A percentile compares a stretch with the other conserved stretches of the same genome.
Evolutionary conservation across 1,284 basidiomycete species (phyloP).

Genomic region (Xanthoconium separans): DNA sequence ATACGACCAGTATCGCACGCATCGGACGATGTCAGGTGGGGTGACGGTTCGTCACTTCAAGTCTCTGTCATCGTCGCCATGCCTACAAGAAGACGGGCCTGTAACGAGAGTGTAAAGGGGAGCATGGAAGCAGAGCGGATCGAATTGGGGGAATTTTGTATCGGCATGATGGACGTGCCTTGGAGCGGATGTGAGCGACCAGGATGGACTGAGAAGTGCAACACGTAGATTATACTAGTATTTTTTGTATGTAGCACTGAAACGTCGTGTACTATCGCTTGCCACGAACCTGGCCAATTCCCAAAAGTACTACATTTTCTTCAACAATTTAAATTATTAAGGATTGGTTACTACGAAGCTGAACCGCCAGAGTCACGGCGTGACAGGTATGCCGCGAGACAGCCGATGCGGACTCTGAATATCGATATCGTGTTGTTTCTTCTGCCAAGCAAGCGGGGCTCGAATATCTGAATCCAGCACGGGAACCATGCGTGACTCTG

Average conservation of each 20-base stretch:
- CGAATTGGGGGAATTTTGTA: constrained; percentile 27
- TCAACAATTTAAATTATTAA: too few species aligned
- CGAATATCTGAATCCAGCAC: too few species aligned
- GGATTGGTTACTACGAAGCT: too few species aligned
- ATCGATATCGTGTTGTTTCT: too few species aligned
- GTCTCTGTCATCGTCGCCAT: constrained; percentile 44
- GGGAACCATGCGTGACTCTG: too few species aligned
- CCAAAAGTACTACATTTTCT: too few species aligned
- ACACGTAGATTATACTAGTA: background rate
- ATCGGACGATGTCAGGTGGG: constrained; percentile 7
- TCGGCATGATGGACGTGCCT: constrained; percentile 25
- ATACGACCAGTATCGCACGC: background rate
- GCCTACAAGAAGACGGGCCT: constrained; percentile 32
- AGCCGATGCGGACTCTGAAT: too few species aligned
- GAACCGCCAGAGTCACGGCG: too few species aligned
- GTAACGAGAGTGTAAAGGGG: constrained; percentile 1
- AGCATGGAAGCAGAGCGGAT: background rate
- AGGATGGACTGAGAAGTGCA: background rate
- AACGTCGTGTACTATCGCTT: background rate
- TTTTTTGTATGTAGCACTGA: background rate
- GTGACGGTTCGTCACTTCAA: constrained; percentile 28
- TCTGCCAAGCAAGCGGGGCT: too few species aligned
- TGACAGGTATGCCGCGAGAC: too few species aligned
- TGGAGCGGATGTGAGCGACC: constrained; percentile 13
- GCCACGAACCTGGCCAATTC: too few species aligned